Evolutionary conservation across 371 early-diverging fungal species (phyloP), one percentile per base, ranked within the genome.

Genomic region (Mortierella sp.): DNA sequence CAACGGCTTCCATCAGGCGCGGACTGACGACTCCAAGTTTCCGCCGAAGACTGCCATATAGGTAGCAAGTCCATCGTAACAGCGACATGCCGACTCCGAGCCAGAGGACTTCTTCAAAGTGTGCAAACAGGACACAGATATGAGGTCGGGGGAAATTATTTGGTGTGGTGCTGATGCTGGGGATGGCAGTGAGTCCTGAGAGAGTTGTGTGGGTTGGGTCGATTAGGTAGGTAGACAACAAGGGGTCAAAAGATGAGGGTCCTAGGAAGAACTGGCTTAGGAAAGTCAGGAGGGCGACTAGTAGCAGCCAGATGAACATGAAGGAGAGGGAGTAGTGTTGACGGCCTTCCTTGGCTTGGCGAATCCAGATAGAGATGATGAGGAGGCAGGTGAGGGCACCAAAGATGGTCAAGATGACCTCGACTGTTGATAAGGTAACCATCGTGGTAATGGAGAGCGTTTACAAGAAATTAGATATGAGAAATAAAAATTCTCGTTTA

Each of bases 261-360:
- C 70, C 70, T 4, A 78, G 48, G 4, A 82, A 27, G 46, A 78
- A 32, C 51, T 51, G 75, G 11, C 71, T 56, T 49, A 72, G 27
- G 41, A 78, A 27, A 43, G 72, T 78, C 0, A 72, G 2, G 3
- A 82, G 12, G 58, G 68, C 51, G 10, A 43, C 76, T 2, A 82
- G 41, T 43, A 82, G 41, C 8, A 78, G 32, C 83, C 79, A 82
- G 35, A 73, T 44, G 63, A 78, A 75, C 35, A 82, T 60, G 56
- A 82, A 70, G 5, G 76, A 75, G 49, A 82, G 70, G 5, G 78
- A 48, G 35, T 73, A 73, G 65, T 82, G 78, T 12, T 76, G 76
- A 48, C 51, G 78, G 29, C 44, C 43, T 21, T 75, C 75, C 16
- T 65, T 78, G 29, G 71, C 29, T 49, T 78, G 83, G n/a, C 71